phyloP scores from a whole-genome alignment of 257 asterid species.

The Orobanche coerulescens region DNA sequence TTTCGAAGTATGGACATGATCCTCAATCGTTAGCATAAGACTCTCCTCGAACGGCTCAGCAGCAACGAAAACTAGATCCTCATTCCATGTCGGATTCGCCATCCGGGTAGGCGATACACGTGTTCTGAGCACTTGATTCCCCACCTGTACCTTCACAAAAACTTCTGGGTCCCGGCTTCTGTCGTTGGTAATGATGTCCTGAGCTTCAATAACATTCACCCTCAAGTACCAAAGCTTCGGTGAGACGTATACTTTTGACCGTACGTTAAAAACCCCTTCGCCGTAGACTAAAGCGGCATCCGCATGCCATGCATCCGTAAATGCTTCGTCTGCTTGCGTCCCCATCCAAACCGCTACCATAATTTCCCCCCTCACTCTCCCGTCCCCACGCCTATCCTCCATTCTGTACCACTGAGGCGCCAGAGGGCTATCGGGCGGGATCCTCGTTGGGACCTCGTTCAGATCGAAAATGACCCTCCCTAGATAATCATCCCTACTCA shows the following conservation, averaged over 20 bases:
- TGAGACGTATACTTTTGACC: constrained; percentile 68
- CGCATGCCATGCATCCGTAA: constrained; percentile 77
- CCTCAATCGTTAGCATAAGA: constrained; percentile 54
- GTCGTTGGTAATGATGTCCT: constrained; percentile 46
- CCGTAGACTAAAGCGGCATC: constrained; percentile 61
- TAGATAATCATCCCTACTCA: constrained; percentile 52
- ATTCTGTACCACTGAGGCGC: constrained; percentile 76
- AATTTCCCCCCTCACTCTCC: constrained; percentile 48
- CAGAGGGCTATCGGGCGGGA: constrained; percentile 81
- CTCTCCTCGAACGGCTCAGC: constrained; percentile 85
- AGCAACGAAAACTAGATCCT: constrained; percentile 57
- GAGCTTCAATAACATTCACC: constrained; percentile 74
- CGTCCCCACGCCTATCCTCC: constrained; percentile 49
- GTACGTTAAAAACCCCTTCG: constrained; percentile 51
- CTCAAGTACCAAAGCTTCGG: constrained; percentile 81
- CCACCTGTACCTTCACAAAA: constrained; percentile 47
- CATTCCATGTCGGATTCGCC: constrained; percentile 70
- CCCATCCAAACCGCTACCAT: constrained; percentile 81
- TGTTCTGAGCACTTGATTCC: constrained; percentile 55
- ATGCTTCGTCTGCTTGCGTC: constrained; percentile 73
- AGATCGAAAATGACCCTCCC: constrained; percentile 54
- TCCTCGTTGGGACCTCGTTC: constrained; percentile 64
- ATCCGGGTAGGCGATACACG: constrained; percentile 35
- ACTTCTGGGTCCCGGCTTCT: constrained; percentile 47
- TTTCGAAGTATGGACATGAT: constrained; percentile 44